phyloP scores from a whole-genome alignment of 768 basidiomycete genomes.

The button mushroom (Agaricus bisporus) region DNA sequence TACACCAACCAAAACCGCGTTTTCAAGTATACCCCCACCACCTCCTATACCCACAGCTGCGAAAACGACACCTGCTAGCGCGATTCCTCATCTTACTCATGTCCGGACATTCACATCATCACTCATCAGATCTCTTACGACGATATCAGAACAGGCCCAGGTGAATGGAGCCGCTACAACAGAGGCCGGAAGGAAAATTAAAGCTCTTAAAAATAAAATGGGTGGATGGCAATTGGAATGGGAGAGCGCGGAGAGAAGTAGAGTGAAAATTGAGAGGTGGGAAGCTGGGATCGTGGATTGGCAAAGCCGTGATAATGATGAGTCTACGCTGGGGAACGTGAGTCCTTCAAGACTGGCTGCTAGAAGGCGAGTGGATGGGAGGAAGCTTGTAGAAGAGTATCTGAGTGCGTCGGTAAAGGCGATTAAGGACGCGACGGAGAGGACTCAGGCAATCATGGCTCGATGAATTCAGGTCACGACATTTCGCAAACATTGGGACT shows the following conservation, averaged over 20 bases:
- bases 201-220: constrained; percentile 78
- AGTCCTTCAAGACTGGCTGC: constrained; percentile 24
- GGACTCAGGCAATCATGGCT: constrained; percentile 81
- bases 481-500: neutral
- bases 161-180: constrained; percentile 82
- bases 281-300: constrained; percentile 50
- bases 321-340: constrained; percentile 15
- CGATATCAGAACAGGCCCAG: constrained; percentile 83
- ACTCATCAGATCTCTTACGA: constrained; percentile 66
- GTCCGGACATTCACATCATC: constrained; percentile 71
- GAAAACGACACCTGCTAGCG: constrained; percentile 45
- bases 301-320: constrained; percentile 28
- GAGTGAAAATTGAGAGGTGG: constrained; percentile 73
- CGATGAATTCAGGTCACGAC: constrained; percentile 31
- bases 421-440: constrained; percentile 63
- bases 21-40: constrained; percentile 36
- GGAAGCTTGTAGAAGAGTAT: constrained; percentile 72
- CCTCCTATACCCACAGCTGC: constrained; percentile 33
- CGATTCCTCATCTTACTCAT: constrained; percentile 62
- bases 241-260: constrained; percentile 81
- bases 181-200: constrained; percentile 81
- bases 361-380: constrained; percentile 54
- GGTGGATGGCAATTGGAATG: constrained; percentile 77
- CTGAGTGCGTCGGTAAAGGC: constrained; percentile 69
- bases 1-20: constrained; percentile 55